Evolutionary conservation across 73 alveolate species (phyloP).

Genomic region (Breviolum minutum): DNA sequence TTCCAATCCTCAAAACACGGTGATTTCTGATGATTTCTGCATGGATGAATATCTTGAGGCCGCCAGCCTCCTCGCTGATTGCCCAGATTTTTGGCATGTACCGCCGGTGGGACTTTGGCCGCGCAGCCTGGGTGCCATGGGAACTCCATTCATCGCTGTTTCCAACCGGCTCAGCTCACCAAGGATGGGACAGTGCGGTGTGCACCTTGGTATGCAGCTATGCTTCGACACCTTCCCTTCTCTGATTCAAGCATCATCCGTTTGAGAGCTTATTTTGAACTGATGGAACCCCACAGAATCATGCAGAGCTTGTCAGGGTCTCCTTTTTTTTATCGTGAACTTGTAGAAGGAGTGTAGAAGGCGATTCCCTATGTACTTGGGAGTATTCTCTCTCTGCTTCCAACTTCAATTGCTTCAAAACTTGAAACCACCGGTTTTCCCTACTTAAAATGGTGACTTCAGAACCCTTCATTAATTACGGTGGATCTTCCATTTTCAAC

Average conservation of each 20-base stretch:
- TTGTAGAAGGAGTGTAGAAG: background rate
- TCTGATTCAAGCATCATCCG: no score
- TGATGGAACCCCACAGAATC: no score
- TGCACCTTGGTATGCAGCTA: constrained; percentile 6
- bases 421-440: no score
- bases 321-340: no score
- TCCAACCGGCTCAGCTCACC: background rate
- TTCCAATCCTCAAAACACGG: background rate
- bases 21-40: background rate
- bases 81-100: constrained; percentile 85
- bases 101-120: constrained; percentile 61
- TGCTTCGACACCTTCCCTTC: no score
- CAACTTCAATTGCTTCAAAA: no score
- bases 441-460: no score
- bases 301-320: no score
- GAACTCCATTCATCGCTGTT: no score
- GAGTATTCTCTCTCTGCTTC: background rate
- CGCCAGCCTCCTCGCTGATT: constrained; percentile 38
- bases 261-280: no score
- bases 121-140: constrained; percentile 39
- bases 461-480: no score
- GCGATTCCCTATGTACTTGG: background rate
- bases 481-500: no score
- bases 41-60: background rate
- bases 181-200: constrained; percentile 61